Conservation (phyloP, 2,329 filamentous ascomycete species). For the Saccharata proteae region DNA sequence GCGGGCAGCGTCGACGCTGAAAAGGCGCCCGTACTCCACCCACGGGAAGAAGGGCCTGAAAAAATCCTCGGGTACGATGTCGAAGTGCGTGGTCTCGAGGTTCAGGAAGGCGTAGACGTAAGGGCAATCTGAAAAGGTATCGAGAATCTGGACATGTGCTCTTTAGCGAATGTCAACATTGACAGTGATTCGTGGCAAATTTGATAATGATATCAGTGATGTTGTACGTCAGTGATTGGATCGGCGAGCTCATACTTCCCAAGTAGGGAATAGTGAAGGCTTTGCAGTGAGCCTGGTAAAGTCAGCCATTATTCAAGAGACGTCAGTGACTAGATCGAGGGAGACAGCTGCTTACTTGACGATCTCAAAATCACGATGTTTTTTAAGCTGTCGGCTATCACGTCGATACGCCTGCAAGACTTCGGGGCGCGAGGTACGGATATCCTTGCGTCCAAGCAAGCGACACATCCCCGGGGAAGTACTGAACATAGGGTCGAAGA, state of each 20-base stretch:
- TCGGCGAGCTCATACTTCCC: slow-evolving; percentile 26
- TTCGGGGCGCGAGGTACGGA: slow-evolving; percentile 45
- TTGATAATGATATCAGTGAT: slow-evolving; percentile 1
- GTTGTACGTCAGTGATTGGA: slow-evolving; percentile 5
- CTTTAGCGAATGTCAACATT: slow-evolving; percentile 15
- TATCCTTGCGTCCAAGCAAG: slow-evolving; percentile 38
- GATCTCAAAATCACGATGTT: slow-evolving; percentile 67
- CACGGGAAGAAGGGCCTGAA: slow-evolving; percentile 26
- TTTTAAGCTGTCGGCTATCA: slow-evolving; percentile 53
- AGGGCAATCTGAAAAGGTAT: slow-evolving; percentile 24
- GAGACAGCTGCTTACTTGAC: slow-evolving; percentile 46
- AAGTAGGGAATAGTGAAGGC: slow-evolving; percentile 26
- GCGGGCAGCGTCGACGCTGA: slow-evolving; percentile 24
- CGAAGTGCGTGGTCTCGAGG: slow-evolving; percentile 20
- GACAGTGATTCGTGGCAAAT: background rate
- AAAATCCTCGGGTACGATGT: slow-evolving; percentile 26
- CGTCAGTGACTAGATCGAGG: background rate
- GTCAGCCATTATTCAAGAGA: slow-evolving; percentile 10
- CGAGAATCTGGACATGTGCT: slow-evolving; percentile 17
- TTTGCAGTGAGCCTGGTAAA: slow-evolving; percentile 21
- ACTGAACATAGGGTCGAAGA: slow-evolving; percentile 79
- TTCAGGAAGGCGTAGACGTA: slow-evolving; percentile 27
- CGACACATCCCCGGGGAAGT: slow-evolving; percentile 53
- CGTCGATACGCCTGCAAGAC: slow-evolving; percentile 53
- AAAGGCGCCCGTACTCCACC: slow-evolving; percentile 25